Conservation (phyloP, 2,329 filamentous ascomycete genomes). For the Pezicula carpinea region DNA sequence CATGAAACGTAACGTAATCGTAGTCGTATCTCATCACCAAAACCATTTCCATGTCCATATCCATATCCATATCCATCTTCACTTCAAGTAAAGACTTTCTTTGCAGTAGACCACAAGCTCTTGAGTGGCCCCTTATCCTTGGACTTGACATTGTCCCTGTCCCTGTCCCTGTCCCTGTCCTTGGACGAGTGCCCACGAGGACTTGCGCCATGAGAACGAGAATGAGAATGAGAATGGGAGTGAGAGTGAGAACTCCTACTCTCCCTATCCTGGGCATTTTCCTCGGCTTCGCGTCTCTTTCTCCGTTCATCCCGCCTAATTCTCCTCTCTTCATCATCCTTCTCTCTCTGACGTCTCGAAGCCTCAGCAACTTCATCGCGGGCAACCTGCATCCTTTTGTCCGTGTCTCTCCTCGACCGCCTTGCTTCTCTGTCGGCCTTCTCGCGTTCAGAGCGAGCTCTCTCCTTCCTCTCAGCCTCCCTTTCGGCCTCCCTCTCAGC, state of each 20-base stretch:
- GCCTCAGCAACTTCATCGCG: slow-evolving; percentile 18
- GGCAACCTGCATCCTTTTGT: slow-evolving; percentile 17
- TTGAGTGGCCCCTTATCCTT: slow-evolving; percentile 7
- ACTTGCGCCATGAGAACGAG: no score
- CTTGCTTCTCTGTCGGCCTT: slow-evolving; percentile 21
- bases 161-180: slow-evolving; percentile 2
- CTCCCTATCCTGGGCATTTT: slow-evolving; percentile 8
- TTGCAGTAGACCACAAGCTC: slow-evolving; percentile 9
- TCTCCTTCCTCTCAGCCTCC: slow-evolving; percentile 1
- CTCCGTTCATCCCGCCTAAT: slow-evolving; percentile 17
- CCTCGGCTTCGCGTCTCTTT: slow-evolving; percentile 16
- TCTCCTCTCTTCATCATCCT: slow-evolving; percentile 20
- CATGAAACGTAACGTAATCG: no score
- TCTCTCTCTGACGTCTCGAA: slow-evolving; percentile 13
- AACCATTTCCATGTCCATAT: no score
- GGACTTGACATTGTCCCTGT: slow-evolving; percentile 7
- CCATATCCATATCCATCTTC: slow-evolving; percentile 13
- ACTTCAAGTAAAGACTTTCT: slow-evolving; percentile 11
- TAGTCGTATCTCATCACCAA: no score
- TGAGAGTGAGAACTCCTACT: background rate
- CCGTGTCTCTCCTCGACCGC: slow-evolving; percentile 16
- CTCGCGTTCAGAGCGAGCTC: slow-evolving; percentile 14
- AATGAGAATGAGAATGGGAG: no score
- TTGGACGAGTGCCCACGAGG: background rate
- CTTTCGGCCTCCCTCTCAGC: slow-evolving; percentile 9